phyloP scores from a whole-genome alignment of 129 eudicot genomes.

The Artemisia argyi region DNA sequence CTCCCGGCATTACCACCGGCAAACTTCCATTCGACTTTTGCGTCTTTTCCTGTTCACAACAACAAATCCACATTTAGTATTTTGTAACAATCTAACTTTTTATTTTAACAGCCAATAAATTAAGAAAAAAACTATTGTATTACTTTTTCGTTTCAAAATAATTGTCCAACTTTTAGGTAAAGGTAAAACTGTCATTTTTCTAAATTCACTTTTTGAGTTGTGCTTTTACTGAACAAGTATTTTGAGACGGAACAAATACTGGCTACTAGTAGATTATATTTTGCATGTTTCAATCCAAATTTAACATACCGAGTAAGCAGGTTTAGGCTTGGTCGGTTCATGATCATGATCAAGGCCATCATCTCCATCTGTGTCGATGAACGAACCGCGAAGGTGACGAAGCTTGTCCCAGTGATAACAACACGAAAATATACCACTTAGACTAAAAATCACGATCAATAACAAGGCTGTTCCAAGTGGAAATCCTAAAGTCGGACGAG shows the following conservation, averaged over 20 bases:
- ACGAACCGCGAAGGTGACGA: conserved; percentile 7
- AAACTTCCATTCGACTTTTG: conserved; percentile 47
- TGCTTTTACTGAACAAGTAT: no score
- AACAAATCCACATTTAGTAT: no score
- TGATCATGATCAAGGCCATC: neutral
- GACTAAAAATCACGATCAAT: neutral
- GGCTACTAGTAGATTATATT: neutral
- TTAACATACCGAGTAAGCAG: neutral
- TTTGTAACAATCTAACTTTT: no score
- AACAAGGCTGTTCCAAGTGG: neutral
- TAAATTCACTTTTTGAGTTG: no score
- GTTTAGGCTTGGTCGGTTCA: neutral
- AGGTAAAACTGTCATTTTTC: no score
- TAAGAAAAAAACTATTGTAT: no score
- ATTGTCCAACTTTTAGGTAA: no score
- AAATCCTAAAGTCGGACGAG: conserved; percentile 3
- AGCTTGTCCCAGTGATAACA: conserved; percentile 12
- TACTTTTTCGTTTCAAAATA: no score
- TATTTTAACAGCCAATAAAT: no score
- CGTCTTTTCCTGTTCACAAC: conserved; percentile 36
- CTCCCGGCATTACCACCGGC: conserved; percentile 93
- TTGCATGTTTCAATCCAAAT: no score
- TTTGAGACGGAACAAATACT: no score
- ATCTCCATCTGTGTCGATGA: neutral
- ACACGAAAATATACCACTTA: neutral